Evolutionary conservation across 805 yeast species (phyloP).

Genomic region (Schizosaccharomyces lindneri): DNA sequence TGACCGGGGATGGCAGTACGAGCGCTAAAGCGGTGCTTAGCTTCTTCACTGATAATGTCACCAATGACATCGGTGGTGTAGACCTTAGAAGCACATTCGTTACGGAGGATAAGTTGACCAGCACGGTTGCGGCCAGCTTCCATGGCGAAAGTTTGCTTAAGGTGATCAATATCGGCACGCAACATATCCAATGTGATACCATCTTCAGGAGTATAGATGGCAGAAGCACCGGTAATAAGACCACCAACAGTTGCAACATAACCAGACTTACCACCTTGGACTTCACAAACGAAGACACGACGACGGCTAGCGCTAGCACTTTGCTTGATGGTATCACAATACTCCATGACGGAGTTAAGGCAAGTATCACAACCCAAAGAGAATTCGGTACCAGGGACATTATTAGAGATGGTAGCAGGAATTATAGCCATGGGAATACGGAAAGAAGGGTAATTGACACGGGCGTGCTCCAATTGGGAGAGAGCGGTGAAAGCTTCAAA

Average conservation of each 20-base stretch:
- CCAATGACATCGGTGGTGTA: constrained; percentile 66
- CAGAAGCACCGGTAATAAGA: constrained; percentile 72
- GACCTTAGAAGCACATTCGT: constrained; percentile 59
- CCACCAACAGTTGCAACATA: constrained; percentile 72
- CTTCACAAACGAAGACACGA: constrained; percentile 87
- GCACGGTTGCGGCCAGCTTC: constrained; percentile 62
- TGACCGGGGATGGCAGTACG: constrained; percentile 95
- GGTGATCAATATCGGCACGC: constrained; percentile 47
- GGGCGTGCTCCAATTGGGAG: constrained; percentile 54
- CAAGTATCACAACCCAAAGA: constrained; percentile 92
- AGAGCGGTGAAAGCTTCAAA: constrained; percentile 85
- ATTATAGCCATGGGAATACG: constrained; percentile 81
- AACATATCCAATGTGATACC: constrained; percentile 43
- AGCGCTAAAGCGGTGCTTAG: constrained; percentile 55
- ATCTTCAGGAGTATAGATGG: constrained; percentile 75
- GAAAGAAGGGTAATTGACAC: constrained; percentile 63
- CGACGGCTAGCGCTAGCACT: constrained; percentile 85
- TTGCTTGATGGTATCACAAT: constrained; percentile 88
- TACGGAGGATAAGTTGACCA: constrained; percentile 66
- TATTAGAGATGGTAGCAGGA: constrained; percentile 91
- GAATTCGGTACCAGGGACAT: constrained; percentile 97
- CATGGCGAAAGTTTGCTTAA: constrained; percentile 39
- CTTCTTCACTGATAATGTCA: constrained; percentile 58
- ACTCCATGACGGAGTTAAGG: constrained; percentile 65
- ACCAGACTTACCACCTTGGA: constrained; percentile 94